Conservation (phyloP, 768 basidiomycete species). For the Boletus speciosus region DNA sequence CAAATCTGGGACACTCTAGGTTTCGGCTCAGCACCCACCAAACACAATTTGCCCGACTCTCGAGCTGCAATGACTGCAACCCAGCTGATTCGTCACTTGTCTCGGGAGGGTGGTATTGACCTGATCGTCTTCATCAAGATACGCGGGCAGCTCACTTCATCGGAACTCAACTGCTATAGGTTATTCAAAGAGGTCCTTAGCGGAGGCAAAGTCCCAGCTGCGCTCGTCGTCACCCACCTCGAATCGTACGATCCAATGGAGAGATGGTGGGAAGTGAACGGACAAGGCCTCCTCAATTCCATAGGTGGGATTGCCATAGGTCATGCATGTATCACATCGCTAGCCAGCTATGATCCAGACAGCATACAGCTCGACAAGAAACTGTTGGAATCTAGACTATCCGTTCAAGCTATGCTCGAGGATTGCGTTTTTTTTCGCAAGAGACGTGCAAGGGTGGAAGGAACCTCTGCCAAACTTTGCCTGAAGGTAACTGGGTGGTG, state of each 20-base stretch:
- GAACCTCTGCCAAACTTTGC: no score
- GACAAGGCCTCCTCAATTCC: not conserved
- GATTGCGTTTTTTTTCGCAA: no score
- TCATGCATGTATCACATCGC: constrained; percentile 23
- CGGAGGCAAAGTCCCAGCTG: constrained; percentile 8
- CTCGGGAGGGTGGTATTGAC: no score
- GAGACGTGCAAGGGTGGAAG: no score
- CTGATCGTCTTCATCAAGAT: no score
- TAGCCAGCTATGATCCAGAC: not conserved
- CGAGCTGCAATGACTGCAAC: no score
- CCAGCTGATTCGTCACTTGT: no score
- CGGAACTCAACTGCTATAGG: constrained; percentile 24
- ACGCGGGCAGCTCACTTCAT: constrained; percentile 9
- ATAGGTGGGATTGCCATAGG: not conserved
- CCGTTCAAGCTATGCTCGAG: constrained; percentile 4
- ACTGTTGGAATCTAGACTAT: not conserved
- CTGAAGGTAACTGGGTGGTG: no score
- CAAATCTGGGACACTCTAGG: no score
- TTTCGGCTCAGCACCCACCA: not conserved
- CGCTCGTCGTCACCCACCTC: constrained; percentile 33
- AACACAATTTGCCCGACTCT: not conserved
- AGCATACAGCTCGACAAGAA: not conserved
- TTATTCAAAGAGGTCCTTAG: constrained; percentile 35
- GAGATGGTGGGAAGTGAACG: constrained; percentile 23
- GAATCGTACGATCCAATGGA: constrained; percentile 22